Conservation (phyloP, 306 rosid genomes). For the Clitoria ternatea region DNA sequence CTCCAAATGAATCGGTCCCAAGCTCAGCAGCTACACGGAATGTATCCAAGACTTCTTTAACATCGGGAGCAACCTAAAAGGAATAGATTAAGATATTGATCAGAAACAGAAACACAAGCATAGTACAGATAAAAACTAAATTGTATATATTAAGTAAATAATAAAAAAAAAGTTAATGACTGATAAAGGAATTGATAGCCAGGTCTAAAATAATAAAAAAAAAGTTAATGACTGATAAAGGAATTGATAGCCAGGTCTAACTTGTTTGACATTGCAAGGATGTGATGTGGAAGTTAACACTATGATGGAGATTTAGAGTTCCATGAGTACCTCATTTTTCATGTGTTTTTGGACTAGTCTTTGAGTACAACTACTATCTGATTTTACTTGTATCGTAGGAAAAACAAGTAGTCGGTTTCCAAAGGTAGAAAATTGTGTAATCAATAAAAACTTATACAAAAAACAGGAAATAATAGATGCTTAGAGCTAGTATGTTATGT, state of each 20-base stretch:
- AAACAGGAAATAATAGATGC: no score
- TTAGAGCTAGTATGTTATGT: no score
- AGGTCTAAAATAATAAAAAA: neutral
- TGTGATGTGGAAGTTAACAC: neutral
- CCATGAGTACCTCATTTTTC: no score
- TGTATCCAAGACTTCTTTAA: slow-evolving; percentile 67
- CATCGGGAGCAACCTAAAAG: slow-evolving; percentile 66
- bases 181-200: neutral
- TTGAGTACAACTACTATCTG: no score
- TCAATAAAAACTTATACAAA: no score
- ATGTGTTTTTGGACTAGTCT: no score
- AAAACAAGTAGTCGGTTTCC: no score
- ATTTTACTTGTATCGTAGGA: no score
- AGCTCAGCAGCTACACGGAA: slow-evolving; percentile 70
- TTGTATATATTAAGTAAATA: slow-evolving; percentile 12
- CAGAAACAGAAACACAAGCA: neutral
- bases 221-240: neutral
- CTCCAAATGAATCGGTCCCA: slow-evolving; percentile 82
- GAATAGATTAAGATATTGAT: neutral
- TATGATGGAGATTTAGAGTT: no score
- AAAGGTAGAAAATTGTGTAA: no score
- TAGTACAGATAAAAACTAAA: slow-evolving; percentile 29
- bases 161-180: neutral
- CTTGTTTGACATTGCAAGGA: neutral
- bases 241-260: neutral